Conservation (phyloP, 768 basidiomycete genomes). For the Phlebiopsis gigantea region DNA sequence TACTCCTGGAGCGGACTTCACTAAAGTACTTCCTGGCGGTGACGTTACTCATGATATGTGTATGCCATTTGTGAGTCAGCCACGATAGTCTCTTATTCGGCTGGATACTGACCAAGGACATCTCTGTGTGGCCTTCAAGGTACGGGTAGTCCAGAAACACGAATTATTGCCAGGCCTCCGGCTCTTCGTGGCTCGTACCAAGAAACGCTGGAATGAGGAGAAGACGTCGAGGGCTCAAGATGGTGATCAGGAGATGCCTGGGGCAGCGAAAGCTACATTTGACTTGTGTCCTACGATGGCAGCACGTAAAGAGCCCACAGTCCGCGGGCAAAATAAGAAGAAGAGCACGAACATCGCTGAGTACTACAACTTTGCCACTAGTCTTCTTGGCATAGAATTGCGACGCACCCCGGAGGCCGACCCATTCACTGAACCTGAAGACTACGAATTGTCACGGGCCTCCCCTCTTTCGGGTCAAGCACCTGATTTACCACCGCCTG, state of each 20-base stretch:
- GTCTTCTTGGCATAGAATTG: neutral
- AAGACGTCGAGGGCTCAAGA: neutral
- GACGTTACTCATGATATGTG: neutral
- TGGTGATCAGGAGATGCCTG: neutral
- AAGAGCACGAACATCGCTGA: neutral
- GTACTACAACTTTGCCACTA: neutral
- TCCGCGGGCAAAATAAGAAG: too few species aligned
- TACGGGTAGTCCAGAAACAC: neutral
- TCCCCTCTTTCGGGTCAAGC: neutral
- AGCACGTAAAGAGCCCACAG: neutral
- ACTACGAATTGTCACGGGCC: neutral
- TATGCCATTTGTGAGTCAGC: neutral
- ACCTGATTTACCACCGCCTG: neutral
- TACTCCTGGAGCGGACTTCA: neutral
- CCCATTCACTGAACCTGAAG: neutral
- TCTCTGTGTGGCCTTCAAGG: neutral
- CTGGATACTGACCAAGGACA: neutral
- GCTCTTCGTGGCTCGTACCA: neutral
- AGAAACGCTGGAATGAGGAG: neutral
- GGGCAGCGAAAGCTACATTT: neutral
- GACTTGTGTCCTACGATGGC: neutral
- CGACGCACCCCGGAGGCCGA: neutral
- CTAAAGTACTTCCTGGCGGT: neutral
- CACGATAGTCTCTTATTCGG: neutral
- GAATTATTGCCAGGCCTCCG: neutral